phyloP scores from a whole-genome alignment of 371 early-diverging fungal species.

The Mucor velutinosus region DNA sequence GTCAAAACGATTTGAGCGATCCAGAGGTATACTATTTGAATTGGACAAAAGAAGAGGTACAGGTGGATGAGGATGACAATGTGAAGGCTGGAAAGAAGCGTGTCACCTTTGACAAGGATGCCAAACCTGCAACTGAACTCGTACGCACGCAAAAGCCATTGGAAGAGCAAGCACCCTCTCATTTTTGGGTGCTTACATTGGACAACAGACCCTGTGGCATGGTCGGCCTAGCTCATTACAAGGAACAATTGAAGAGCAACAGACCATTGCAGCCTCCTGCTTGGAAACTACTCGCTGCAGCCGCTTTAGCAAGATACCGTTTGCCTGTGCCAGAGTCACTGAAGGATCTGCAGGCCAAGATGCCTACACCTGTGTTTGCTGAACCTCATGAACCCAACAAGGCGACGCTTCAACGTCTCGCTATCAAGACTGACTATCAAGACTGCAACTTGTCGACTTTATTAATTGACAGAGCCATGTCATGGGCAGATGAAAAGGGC shows the following conservation, averaged over 20 bases:
- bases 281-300: slow-evolving; percentile 27
- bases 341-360: slow-evolving; percentile 15
- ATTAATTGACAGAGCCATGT: slow-evolving; percentile 42
- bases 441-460: slow-evolving; percentile 44
- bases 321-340: slow-evolving; percentile 23
- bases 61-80: slow-evolving; percentile 12
- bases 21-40: slow-evolving; percentile 50
- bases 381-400: slow-evolving; percentile 30
- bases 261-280: slow-evolving; percentile 22
- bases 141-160: slow-evolving; percentile 36
- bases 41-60: slow-evolving; percentile 33
- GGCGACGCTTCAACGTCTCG: slow-evolving; percentile 40
- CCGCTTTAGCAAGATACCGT: slow-evolving; percentile 17
- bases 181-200: slow-evolving; percentile 51
- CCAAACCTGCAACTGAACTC: slow-evolving; percentile 31
- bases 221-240: slow-evolving; percentile 39
- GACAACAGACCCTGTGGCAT: slow-evolving; percentile 43
- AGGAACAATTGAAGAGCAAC: slow-evolving; percentile 19
- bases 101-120: slow-evolving; percentile 34
- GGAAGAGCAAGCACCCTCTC: slow-evolving; percentile 35
- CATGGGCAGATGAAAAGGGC: slow-evolving; percentile 41
- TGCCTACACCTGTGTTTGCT: slow-evolving; percentile 24
- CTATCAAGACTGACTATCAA: slow-evolving; percentile 38
- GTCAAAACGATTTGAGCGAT: slow-evolving; percentile 47
- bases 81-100: slow-evolving; percentile 10